Percentiles rank a stretch among this genome's conserved stretches.
These are phyloP conservation scores for Coemansia sp. DNA, from an alignment of 192 early-diverging fungal genomes.

Conservation along the genomic window DNA sequence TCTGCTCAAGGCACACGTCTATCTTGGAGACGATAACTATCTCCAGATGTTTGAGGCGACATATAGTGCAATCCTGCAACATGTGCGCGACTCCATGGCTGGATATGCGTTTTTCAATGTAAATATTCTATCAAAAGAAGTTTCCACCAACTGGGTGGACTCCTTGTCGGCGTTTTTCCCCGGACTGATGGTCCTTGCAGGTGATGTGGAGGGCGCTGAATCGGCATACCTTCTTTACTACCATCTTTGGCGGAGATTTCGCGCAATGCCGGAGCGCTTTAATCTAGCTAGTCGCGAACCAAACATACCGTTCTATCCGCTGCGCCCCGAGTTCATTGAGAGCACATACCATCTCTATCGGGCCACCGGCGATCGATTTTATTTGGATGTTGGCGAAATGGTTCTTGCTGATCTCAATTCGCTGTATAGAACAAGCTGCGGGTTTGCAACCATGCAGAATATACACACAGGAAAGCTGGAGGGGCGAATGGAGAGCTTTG, in stretches of 20 bases:
- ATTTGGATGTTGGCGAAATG: slow-evolving; percentile 88
- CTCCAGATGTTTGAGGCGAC: slow-evolving; percentile 72
- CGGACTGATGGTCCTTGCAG: slow-evolving; percentile 87
- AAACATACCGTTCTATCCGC: slow-evolving; percentile 74
- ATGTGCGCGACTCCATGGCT: slow-evolving; percentile 65
- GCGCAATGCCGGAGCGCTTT: slow-evolving; percentile 86
- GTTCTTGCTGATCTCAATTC: slow-evolving; percentile 78
- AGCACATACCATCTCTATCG: slow-evolving; percentile 91
- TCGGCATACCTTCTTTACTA: slow-evolving; percentile 80
- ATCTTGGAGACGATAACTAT: slow-evolving; percentile 84
- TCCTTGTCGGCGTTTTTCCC: slow-evolving; percentile 91
- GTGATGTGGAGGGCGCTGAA: slow-evolving; percentile 85
- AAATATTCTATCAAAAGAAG: slow-evolving; percentile 68
- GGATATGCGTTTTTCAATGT: slow-evolving; percentile 87
- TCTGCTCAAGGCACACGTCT: slow-evolving; percentile 82
- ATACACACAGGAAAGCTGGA: slow-evolving; percentile 66
- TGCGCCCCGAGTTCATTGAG: slow-evolving; percentile 94
- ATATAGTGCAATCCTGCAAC: slow-evolving; percentile 66
- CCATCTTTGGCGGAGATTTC: slow-evolving; percentile 85
- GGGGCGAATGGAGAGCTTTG: slow-evolving; percentile 94
- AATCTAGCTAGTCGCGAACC: slow-evolving; percentile 68
- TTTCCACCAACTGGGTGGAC: slow-evolving; percentile 80
- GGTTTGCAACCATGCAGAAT: slow-evolving; percentile 73
- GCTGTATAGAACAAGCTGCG: slow-evolving; percentile 71
- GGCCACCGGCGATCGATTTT: slow-evolving; percentile 89